Evolutionary conservation across 495 filamentous ascomycete species (phyloP).

Genomic region (Cercophora samala): DNA sequence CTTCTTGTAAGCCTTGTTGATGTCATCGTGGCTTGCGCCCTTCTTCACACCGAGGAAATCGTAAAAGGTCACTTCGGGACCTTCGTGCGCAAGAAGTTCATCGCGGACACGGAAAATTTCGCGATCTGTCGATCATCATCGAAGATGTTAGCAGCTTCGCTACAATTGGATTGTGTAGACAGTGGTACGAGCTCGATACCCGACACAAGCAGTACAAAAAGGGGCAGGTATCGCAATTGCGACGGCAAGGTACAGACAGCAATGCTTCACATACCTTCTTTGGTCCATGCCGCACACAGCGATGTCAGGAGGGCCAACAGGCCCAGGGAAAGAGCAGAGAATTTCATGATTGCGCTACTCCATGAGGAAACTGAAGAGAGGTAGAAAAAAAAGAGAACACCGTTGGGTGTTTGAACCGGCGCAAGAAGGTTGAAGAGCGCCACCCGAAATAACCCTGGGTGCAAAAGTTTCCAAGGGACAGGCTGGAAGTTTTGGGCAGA

Average conservation of each 20-base stretch:
- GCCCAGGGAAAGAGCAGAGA: conserved; percentile 50
- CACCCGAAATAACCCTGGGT: background rate
- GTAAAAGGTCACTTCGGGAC: conserved; percentile 85
- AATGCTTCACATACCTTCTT: conserved; percentile 64
- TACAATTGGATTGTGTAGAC: background rate
- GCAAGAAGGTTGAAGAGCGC: background rate
- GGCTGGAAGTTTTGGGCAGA: conserved; percentile 19
- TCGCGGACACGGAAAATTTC: conserved; percentile 95
- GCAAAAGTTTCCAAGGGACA: conserved; percentile 13
- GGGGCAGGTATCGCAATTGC: background rate
- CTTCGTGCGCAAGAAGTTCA: conserved; percentile 75
- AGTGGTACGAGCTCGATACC: too few species aligned
- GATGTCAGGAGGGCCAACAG: conserved; percentile 58
- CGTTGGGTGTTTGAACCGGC: conserved; percentile 1
- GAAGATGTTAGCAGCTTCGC: conserved; percentile 8
- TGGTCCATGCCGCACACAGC: conserved; percentile 70
- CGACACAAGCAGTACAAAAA: too few species aligned
- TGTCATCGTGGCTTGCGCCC: conserved; percentile 76
- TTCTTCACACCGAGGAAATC: conserved; percentile 75
- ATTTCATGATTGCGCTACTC: conserved; percentile 49
- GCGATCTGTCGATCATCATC: conserved; percentile 63
- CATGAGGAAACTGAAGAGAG: conserved; percentile 8
- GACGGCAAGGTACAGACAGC: background rate
- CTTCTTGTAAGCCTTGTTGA: conserved; percentile 91
- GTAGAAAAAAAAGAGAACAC: background rate